phyloP scores from a whole-genome alignment of 2,329 filamentous ascomycete species.

The Pochonia chlamydosporia region DNA sequence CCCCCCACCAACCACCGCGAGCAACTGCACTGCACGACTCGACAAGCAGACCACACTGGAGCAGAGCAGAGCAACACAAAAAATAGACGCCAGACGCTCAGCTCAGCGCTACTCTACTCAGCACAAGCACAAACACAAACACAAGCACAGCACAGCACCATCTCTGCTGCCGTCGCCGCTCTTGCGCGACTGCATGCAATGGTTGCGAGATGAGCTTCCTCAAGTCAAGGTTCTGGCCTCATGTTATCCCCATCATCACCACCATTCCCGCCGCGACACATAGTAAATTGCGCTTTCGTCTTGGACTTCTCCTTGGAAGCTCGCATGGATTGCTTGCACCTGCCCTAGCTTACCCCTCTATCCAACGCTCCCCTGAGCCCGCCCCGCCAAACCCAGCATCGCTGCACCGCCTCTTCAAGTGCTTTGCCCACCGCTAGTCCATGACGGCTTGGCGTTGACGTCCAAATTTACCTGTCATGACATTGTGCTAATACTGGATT shows the following conservation, averaged over 20 bases:
- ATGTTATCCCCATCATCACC: neutral
- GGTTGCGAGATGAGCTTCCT: slow-evolving; percentile 37
- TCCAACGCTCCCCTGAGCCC: neutral
- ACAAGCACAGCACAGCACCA: neutral
- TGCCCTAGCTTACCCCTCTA: too few species aligned
- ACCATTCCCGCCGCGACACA: neutral
- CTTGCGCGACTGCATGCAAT: slow-evolving; percentile 25
- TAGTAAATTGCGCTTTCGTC: neutral
- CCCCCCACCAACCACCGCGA: too few species aligned
- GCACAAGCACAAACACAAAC: too few species aligned
- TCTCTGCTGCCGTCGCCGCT: slow-evolving; percentile 12
- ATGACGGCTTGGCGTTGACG: neutral
- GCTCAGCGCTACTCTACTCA: too few species aligned
- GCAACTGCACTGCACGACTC: too few species aligned
- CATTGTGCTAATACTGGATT: slow-evolving; percentile 7
- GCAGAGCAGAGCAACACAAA: too few species aligned
- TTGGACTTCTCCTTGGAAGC: too few species aligned
- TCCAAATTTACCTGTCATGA: slow-evolving; percentile 11
- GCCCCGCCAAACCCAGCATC: slow-evolving; percentile 1
- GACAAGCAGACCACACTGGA: too few species aligned
- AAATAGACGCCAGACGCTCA: too few species aligned
- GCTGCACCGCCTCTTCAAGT: slow-evolving; percentile 2
- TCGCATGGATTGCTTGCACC: too few species aligned
- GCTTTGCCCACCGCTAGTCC: slow-evolving; percentile 3
- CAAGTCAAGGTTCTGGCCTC: slow-evolving; percentile 29